Evolutionary conservation across 176 grass and related monocot genomes (phyloP).

Genomic region (Oropetium thomaeum): DNA sequence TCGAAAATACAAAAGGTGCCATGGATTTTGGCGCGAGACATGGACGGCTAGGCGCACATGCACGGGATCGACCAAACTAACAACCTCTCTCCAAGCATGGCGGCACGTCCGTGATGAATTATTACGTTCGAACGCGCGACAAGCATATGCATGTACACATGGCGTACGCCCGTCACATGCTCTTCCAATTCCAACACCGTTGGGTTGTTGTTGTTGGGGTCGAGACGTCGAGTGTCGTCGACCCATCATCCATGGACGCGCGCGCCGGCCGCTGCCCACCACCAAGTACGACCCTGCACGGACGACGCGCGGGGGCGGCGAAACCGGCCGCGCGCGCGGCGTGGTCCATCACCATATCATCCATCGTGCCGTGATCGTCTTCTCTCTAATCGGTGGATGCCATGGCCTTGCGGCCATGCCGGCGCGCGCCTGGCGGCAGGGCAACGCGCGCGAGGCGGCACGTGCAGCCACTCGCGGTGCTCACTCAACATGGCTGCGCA

Average conservation of each 20-base stretch:
- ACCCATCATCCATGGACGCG: neutral
- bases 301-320: neutral
- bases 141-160: conserved; percentile 15
- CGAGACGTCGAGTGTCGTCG: too few relatives aligned
- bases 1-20: neutral
- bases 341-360: neutral
- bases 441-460: neutral
- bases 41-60: conserved; percentile 13
- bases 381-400: neutral
- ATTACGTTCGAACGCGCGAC: neutral
- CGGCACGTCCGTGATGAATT: conserved; percentile 23
- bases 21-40: conserved; percentile 16
- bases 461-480: conserved; percentile 33
- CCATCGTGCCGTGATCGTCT: neutral
- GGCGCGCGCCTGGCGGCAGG: too few relatives aligned
- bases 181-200: neutral
- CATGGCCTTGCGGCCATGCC: too few relatives aligned
- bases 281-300: conserved; percentile 23
- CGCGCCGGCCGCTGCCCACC: neutral
- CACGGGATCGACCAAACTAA: conserved; percentile 6
- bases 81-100: conserved; percentile 15
- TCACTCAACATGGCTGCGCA: conserved; percentile 38
- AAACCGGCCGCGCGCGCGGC: neutral
- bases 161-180: conserved; percentile 15
- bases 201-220: too few relatives aligned